These are phyloP conservation scores for Colletotrichum eremochloae DNA, from an alignment of 2,329 filamentous ascomycete species.

Conservation along the genomic window DNA sequence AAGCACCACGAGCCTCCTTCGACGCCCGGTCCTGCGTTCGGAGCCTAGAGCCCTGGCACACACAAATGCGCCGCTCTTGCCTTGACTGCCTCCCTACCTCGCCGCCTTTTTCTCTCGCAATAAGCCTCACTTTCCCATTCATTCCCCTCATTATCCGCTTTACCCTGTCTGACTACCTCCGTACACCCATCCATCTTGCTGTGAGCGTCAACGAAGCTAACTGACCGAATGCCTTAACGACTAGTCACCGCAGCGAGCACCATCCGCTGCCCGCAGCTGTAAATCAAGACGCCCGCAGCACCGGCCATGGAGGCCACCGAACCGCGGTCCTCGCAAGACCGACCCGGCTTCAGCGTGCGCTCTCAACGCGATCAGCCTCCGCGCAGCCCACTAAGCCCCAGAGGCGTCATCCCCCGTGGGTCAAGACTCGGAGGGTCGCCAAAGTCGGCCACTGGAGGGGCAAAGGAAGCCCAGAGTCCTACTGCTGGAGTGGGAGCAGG, in stretches of 20 bases:
- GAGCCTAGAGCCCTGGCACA: constrained; percentile 27
- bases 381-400: constrained; percentile 32
- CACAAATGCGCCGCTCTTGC: constrained; percentile 38
- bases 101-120: constrained; percentile 19
- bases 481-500: constrained; percentile 15
- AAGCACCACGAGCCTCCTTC: constrained; percentile 15
- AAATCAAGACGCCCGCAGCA: constrained; percentile 18
- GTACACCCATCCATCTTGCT: not conserved
- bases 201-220: constrained; percentile 25
- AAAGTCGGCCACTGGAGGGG: constrained; percentile 43
- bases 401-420: constrained; percentile 33
- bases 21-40: constrained; percentile 23
- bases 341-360: constrained; percentile 34
- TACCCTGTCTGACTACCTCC: not conserved
- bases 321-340: constrained; percentile 34
- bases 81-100: not conserved
- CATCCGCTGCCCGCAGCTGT: constrained; percentile 40
- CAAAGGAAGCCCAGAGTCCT: constrained; percentile 41
- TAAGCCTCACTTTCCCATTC: constrained; percentile 15
- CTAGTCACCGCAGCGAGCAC: constrained; percentile 43
- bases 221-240: constrained; percentile 39
- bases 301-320: constrained; percentile 47
- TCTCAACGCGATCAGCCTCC: constrained; percentile 34
- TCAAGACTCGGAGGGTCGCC: constrained; percentile 42
- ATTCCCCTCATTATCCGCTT: too few relatives aligned